Base-by-base conservation (phyloP, 2,329 filamentous ascomycete species). In the Penicillium fuscoglaucum region DNA sequence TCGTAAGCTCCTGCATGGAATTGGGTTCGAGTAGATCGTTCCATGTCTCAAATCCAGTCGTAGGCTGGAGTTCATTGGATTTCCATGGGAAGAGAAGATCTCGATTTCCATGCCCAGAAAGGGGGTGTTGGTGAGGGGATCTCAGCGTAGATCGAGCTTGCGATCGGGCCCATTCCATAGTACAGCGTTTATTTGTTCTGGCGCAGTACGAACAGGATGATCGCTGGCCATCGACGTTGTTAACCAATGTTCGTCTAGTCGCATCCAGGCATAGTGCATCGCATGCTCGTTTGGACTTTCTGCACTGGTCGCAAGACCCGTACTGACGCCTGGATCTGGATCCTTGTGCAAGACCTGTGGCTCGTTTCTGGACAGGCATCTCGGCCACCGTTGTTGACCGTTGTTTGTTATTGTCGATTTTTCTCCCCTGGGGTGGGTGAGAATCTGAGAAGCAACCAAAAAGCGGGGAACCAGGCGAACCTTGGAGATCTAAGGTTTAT, bases 101-200 rank as follows among this genome's bases (percentile, higher is more conserved):
- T 10, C 19, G 31, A 39, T 35, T 6, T 7, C 12, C 19, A 39
- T 7, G 15, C 4, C 19, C 47, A 19, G 6, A 13, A 39, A 15
- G 24, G 12, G 33, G 21, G 24, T 37, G 9, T 29, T 39, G 47
- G 9, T 3, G 13, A 19, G 33, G 47, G 3, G 8, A 29, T 26
- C 21, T 28, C 9, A 2, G 9, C 6, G 21, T 15, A 28, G 33
- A 13, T 10, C 29, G 33, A 28, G 24, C 17, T 4, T 24, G 47
- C 19, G 47, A 39, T 19, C 47, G 47, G 24, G 33, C 47, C 47
- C 47, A 50, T 40, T 50, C 47, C 47, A 50, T 50, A 19, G 47
- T 50, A 39, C 47, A 50, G 2, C 24, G 47, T 28, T 50, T 50
- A 15, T 50, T 39, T 28, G 47, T 50, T 40, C 24, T 40, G 2